phyloP scores from a whole-genome alignment of 1,139 yeast species.

The Geotrichum restrictum region DNA sequence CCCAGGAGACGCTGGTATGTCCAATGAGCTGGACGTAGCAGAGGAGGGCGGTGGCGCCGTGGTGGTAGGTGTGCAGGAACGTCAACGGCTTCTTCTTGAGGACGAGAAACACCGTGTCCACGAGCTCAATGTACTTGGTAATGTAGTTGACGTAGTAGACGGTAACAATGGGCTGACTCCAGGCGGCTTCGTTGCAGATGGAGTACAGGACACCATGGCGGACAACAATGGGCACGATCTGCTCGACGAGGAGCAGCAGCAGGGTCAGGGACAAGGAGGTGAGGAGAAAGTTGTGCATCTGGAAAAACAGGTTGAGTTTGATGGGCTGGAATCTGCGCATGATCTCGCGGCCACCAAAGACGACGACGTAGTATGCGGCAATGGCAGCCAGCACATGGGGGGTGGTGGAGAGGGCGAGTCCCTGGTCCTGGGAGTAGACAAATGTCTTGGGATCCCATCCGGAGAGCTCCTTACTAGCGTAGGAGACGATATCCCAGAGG shows the following conservation, averaged over 20 bases:
- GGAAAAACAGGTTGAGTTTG: conserved; percentile 68
- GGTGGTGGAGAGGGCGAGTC: conserved; percentile 49
- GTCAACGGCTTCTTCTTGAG: conserved; percentile 81
- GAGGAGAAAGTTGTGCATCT: conserved; percentile 74
- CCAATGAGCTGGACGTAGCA: conserved; percentile 95
- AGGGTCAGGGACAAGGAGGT: conserved; percentile 67
- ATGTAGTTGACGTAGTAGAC: conserved; percentile 54
- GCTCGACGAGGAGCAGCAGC: conserved; percentile 72
- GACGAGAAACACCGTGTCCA: conserved; percentile 89
- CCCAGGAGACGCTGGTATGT: conserved; percentile 88
- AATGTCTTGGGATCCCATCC: conserved; percentile 56
- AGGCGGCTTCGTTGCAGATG: conserved; percentile 73
- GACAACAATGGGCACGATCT: conserved; percentile 74
- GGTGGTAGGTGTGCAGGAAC: conserved; percentile 94
- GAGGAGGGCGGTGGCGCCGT: conserved; percentile 94
- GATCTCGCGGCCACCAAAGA: conserved; percentile 75
- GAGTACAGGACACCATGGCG: conserved; percentile 80
- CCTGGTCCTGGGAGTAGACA: conserved; percentile 55
- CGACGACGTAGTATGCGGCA: conserved; percentile 65
- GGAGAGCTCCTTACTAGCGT: conserved; percentile 47
- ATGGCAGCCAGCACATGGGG: conserved; percentile 61
- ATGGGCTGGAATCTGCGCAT: conserved; percentile 59
- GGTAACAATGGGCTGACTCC: conserved; percentile 80
- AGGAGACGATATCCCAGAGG: conserved; percentile 82
- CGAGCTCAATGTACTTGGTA: conserved; percentile 60